A percentile compares a stretch with the other conserved stretches of the same genome.
Evolutionary conservation across 495 filamentous ascomycete species (phyloP).

Genomic region (Staphylotrichum longicolle): DNA sequence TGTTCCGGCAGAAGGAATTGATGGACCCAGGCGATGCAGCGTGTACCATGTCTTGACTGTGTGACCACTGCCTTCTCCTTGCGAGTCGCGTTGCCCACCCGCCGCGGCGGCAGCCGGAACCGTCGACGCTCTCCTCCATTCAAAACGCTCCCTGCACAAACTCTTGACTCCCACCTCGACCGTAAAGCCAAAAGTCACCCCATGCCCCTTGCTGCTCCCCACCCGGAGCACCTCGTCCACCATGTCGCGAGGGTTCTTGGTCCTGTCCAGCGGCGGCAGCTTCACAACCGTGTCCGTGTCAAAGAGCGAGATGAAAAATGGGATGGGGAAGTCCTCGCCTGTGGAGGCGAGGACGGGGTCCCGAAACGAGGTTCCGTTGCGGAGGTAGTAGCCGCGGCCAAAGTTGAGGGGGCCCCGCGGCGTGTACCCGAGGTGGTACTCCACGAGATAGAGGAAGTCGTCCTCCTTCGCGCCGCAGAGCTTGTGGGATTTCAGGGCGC

Average conservation of each 20-base stretch:
- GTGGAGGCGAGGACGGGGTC: conserved; percentile 13
- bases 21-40: no score
- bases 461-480: conserved; percentile 13
- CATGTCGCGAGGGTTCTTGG: conserved; percentile 8
- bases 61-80: no score
- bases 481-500: not conserved
- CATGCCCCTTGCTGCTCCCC: not conserved
- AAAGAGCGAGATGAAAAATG: conserved; percentile 8
- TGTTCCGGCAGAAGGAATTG: no score
- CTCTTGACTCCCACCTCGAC: conserved; percentile 12
- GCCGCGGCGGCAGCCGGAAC: not conserved
- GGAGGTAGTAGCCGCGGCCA: conserved; percentile 19
- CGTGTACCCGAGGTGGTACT: conserved; percentile 16
- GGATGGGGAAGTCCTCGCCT: conserved; percentile 9
- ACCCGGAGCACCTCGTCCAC: conserved; percentile 8
- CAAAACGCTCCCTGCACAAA: conserved; percentile 18
- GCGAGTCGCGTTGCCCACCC: not conserved
- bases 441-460: conserved; percentile 16
- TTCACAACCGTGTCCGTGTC: not conserved
- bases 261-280: conserved; percentile 9
- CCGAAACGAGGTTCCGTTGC: conserved; percentile 10
- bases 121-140: conserved; percentile 11
- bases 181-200: conserved; percentile 4
- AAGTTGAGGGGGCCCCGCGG: conserved; percentile 16
- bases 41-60: no score